Evolutionary conservation across 306 rosid genomes (phyloP).

Genomic region (Lagenaria siceraria): DNA sequence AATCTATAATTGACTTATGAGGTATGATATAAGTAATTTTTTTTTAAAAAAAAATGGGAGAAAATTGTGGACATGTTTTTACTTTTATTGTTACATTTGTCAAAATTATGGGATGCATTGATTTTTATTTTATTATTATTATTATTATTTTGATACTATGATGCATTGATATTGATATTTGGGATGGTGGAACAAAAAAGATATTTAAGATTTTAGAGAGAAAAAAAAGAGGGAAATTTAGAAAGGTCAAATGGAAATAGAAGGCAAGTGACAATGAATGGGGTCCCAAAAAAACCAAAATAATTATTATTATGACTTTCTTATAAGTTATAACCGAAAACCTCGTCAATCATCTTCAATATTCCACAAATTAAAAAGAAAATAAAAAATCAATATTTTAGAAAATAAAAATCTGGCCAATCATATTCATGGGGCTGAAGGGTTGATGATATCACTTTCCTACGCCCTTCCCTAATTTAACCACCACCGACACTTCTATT

Average conservation of each 20-base stretch:
- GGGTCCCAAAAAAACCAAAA: background rate
- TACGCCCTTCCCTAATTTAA: background rate
- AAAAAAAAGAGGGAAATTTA: too few relatives aligned
- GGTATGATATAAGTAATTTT: background rate
- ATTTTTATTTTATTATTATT: too few relatives aligned
- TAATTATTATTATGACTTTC: background rate
- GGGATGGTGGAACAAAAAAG: background rate
- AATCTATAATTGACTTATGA: background rate
- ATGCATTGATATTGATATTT: slow-evolving; percentile 1
- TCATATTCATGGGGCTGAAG: background rate
- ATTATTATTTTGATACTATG: too few relatives aligned
- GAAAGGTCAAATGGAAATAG: background rate
- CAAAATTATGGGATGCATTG: too few relatives aligned
- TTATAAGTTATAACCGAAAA: background rate
- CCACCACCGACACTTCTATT: slow-evolving; percentile 5
- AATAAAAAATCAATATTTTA: background rate
- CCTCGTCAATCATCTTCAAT: background rate
- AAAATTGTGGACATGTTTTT: too few relatives aligned
- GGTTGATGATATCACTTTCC: slow-evolving; percentile 1
- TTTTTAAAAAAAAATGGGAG: too few relatives aligned
- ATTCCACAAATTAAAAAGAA: background rate
- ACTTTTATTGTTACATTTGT: too few relatives aligned
- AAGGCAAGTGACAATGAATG: background rate
- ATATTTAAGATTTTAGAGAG: background rate
- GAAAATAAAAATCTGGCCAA: background rate